Evolutionary conservation across 352 stramenopile species (phyloP), one percentile per base, ranked within the genome.

Genomic region (Pythium sp.): DNA sequence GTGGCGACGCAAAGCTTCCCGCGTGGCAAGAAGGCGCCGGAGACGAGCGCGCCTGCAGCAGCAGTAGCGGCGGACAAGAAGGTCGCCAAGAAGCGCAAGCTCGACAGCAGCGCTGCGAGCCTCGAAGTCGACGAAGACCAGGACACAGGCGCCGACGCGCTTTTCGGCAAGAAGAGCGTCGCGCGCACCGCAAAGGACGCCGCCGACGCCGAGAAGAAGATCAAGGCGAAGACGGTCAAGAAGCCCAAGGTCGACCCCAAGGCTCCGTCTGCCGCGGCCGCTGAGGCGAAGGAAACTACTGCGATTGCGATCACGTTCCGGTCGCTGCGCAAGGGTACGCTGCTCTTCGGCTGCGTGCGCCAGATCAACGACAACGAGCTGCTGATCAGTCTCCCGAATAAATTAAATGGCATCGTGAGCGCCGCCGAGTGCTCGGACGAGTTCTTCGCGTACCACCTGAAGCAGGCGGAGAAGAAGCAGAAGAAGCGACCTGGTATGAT

Each of bases 331-430:
- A 91, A 90, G 65, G 81, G 82, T 28, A 72, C 86, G 75, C 70
- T 86, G 61, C 68, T 99, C 20, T 75, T 99, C 22, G 94, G 91
- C 26, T 89, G 89, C 62, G 80, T 99, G 63, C 83, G 92, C 30
- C 91, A 98, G 75, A 76, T 98, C 15, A 89, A 84, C 63, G 82
- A 97, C 62, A 77, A 73, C 38, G 82, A 91, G 67, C 75, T 96
- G 43, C 73, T 98, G 28, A 70, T 99, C 38, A 93, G 79, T 47
- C 76, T 99, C 56, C 95, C 94, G 4, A 98, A 97, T 79, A 97
- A 98, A 60, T 86, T 98, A 64, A 98, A 90, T 58, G 96, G 95
- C 56, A 96, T 97, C 51, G 93, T 98, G 53, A 66, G 81, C 22
- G 63, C 87, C 11, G 72, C 81, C 55, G 84, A 96, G 69, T 84